phyloP scores from a whole-genome alignment of 192 early-diverging fungal genomes.

The Podila epicladia region DNA sequence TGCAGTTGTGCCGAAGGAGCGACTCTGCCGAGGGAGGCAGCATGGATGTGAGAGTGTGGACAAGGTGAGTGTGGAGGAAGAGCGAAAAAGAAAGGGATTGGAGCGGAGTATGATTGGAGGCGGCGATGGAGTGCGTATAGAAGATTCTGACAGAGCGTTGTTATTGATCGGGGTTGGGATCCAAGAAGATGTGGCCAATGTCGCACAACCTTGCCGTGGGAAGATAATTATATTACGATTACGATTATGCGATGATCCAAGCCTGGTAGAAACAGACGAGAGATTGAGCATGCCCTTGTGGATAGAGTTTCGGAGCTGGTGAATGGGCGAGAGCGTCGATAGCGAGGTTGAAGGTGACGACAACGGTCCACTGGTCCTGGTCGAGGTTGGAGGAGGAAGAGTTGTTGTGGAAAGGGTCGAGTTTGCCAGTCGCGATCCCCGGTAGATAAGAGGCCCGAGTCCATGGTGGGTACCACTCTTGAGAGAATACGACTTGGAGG shows the following conservation, averaged over 20 bases:
- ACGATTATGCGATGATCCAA: not conserved
- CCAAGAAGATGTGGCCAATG: not conserved
- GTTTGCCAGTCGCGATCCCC: too few relatives aligned
- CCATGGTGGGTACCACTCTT: too few relatives aligned
- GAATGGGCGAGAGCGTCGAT: too few relatives aligned
- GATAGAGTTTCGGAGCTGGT: too few relatives aligned
- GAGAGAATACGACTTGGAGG: too few relatives aligned
- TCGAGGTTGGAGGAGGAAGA: too few relatives aligned
- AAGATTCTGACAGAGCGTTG: not conserved
- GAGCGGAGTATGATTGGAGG: too few relatives aligned
- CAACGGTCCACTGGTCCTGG: too few relatives aligned
- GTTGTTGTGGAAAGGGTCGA: too few relatives aligned
- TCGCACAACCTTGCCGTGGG: not conserved
- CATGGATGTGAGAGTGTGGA: not conserved
- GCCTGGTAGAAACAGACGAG: not conserved
- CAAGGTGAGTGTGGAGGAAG: not conserved
- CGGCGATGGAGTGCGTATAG: not conserved
- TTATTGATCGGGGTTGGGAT: not conserved
- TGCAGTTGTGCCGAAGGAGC: conserved; percentile 1
- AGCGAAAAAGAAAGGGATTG: too few relatives aligned
- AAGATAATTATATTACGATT: not conserved
- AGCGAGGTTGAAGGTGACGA: too few relatives aligned
- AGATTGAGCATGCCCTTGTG: not conserved
- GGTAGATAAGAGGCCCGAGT: too few relatives aligned
- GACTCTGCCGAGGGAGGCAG: not conserved